Evolutionary conservation across 257 asterid genomes (phyloP), one percentile per base, ranked within the genome.

Genomic region (Coffea canephora): DNA sequence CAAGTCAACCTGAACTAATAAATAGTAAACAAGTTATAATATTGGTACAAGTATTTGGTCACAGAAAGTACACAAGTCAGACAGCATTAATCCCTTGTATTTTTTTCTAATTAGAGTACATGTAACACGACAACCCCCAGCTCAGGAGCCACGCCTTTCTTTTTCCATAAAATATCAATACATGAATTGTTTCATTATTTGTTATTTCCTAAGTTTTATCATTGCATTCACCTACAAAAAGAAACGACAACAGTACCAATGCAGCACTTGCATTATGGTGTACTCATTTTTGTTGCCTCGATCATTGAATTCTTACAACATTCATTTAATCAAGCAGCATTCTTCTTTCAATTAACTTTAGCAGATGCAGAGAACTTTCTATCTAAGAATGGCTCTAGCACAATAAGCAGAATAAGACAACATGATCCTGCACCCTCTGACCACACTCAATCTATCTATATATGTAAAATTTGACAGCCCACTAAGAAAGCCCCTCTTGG

Each of bases 1-100:
- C 39, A 69, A 46, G 39, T 27, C 49, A 77, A 59, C 77, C 57
- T 73, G 65, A 74, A 75, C 23, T 43, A 61, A n/a, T 36, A 41
- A 43, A 69, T 50, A 71, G 14, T 23, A 55, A 49, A 18, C 57
- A 54, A 41, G 46, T 57, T 41, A 39, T 0, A 49, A n/a, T 48
- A 65, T 66, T 15, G 19, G 15, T 55, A 13, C 12, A n/a, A 66
- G 18, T 14, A 80, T 62, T 13, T 48, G 2, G 55, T 64, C 48
- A 36, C 8, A 41, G 39, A 52, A 64, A n/a, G 68, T 9, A 10
- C n/a, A 19, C 27, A 5, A 54, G 41, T 3, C 15, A 61, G 23
- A 72, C 21, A 55, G 41, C 76, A 49, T 5, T 50, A 57, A 25
- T 1, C 54, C 77, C 65, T 49, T 49, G 4, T 23, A 52, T 14